Conservation (phyloP, 768 basidiomycete species). For the Candolleomyces efflorescens region DNA sequence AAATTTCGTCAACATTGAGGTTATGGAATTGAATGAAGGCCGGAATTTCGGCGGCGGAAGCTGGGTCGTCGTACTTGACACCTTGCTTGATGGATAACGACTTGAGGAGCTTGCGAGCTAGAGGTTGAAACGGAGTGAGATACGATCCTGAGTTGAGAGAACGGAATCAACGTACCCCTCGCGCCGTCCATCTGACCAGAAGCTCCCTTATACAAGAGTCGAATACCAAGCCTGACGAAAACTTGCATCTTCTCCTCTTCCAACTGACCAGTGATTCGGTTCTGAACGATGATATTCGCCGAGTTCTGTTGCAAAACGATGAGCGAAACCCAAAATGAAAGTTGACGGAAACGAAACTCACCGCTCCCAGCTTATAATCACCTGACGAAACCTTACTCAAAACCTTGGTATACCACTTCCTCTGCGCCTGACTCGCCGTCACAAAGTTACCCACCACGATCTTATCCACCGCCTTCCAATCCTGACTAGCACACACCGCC, state of each 20-base stretch:
- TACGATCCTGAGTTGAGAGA: not conserved
- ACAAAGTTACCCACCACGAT: constrained; percentile 95
- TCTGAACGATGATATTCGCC: constrained; percentile 97
- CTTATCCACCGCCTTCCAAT: constrained; percentile 85
- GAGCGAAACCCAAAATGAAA: not conserved
- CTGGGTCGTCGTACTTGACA: constrained; percentile 83
- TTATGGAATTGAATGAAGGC: constrained; percentile 88
- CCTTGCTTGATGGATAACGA: constrained; percentile 93
- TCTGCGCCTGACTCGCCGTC: constrained; percentile 89
- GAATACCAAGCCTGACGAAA: constrained; percentile 90
- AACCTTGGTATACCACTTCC: constrained; percentile 95
- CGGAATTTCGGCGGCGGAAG: constrained; percentile 80
- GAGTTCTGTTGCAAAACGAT: constrained; percentile 58
- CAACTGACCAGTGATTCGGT: constrained; percentile 83
- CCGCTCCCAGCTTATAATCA: constrained; percentile 86
- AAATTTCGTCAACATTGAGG: constrained; percentile 77
- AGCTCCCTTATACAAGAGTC: constrained; percentile 90
- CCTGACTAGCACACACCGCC: constrained; percentile 92
- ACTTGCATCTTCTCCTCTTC: constrained; percentile 98
- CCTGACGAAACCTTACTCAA: constrained; percentile 84
- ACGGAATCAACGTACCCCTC: constrained; percentile 49
- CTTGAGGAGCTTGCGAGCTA: constrained; percentile 80
- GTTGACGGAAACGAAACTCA: constrained; percentile 17
- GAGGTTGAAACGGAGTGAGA: constrained; percentile 2
- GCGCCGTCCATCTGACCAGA: constrained; percentile 86